Evolutionary conservation across 805 yeast species (phyloP).

Genomic region (Wickerhamomyces mucosus): DNA sequence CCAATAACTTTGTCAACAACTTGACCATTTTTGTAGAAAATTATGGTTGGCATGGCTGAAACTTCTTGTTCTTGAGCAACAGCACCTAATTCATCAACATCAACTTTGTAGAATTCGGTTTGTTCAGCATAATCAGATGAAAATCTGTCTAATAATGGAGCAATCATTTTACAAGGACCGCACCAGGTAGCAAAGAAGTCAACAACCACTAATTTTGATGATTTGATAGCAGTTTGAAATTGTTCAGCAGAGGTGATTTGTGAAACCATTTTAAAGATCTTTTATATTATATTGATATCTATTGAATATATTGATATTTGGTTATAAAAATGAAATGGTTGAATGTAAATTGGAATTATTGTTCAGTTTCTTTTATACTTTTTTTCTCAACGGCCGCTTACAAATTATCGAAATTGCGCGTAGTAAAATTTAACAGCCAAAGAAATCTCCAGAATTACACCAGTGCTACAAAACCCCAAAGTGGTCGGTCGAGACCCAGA

Average conservation of each 20-base stretch:
- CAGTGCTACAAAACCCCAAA: no score
- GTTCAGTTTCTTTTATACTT: no score
- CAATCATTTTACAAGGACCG: slow-evolving; percentile 97
- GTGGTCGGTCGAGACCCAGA: no score
- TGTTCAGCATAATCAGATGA: slow-evolving; percentile 43
- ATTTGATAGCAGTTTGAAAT: slow-evolving; percentile 55
- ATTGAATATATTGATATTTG: no score
- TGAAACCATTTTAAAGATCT: slow-evolving; percentile 39
- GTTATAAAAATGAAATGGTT: no score
- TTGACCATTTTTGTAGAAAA: slow-evolving; percentile 78
- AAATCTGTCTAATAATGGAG: slow-evolving; percentile 85
- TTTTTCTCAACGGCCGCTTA: no score
- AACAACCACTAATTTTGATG: slow-evolving; percentile 73
- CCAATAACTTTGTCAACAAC: slow-evolving; percentile 76
- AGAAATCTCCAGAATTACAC: no score
- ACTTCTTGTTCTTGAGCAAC: slow-evolving; percentile 60
- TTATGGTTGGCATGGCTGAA: slow-evolving; percentile 56
- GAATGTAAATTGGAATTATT: no score
- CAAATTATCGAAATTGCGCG: no score
- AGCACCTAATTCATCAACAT: slow-evolving; percentile 75
- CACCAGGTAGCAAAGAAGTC: slow-evolving; percentile 98
- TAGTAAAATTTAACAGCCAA: no score
- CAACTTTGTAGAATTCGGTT: slow-evolving; percentile 80
- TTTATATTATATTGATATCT: no score
- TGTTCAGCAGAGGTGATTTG: slow-evolving; percentile 42